These are phyloP conservation scores for Xylaria intraflava DNA, from an alignment of 495 filamentous ascomycete genomes.

Conservation along the genomic window DNA sequence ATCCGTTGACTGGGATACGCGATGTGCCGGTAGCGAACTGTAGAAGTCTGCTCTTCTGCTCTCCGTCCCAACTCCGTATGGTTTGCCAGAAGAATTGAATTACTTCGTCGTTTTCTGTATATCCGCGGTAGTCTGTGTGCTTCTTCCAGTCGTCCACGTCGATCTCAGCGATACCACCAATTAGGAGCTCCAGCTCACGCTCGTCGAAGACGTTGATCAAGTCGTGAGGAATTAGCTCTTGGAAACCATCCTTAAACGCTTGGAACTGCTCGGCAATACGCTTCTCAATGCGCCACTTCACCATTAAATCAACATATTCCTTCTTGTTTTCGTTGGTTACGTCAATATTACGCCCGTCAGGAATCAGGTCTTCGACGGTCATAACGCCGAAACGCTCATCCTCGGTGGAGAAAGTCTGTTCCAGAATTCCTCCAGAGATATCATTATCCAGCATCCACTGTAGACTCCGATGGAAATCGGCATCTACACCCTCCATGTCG, in stretches of 20 bases:
- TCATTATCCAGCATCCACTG: constrained; percentile 98
- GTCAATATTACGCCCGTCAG: constrained; percentile 80
- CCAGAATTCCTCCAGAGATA: constrained; percentile 79
- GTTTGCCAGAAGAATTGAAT: constrained; percentile 99
- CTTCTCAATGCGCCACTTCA: constrained; percentile 98
- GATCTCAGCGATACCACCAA: constrained; percentile 98
- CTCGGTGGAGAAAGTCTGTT: constrained; percentile 91
- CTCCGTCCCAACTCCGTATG: constrained; percentile 89
- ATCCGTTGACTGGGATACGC: constrained; percentile 97
- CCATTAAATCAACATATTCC: constrained; percentile 92
- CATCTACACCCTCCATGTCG: constrained; percentile 99
- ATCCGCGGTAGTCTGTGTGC: constrained; percentile 99
- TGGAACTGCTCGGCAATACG: constrained; percentile 97
- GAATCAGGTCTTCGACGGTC: constrained; percentile 86
- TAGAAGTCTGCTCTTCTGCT: constrained; percentile 92
- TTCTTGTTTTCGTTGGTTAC: constrained; percentile 97
- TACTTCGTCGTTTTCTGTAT: constrained; percentile 94
- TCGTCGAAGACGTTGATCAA: constrained; percentile 98
- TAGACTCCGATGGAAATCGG: constrained; percentile 89
- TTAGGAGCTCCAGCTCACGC: constrained; percentile 90
- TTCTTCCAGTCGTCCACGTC: constrained; percentile 99
- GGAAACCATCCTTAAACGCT: constrained; percentile 93
- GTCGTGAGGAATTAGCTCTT: constrained; percentile 93
- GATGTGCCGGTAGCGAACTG: constrained; percentile 98
- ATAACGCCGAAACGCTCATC: constrained; percentile 96